These are phyloP conservation scores for Nitzschia sp. DNA, from an alignment of 108 stramenopile species.

Conservation along the genomic window DNA sequence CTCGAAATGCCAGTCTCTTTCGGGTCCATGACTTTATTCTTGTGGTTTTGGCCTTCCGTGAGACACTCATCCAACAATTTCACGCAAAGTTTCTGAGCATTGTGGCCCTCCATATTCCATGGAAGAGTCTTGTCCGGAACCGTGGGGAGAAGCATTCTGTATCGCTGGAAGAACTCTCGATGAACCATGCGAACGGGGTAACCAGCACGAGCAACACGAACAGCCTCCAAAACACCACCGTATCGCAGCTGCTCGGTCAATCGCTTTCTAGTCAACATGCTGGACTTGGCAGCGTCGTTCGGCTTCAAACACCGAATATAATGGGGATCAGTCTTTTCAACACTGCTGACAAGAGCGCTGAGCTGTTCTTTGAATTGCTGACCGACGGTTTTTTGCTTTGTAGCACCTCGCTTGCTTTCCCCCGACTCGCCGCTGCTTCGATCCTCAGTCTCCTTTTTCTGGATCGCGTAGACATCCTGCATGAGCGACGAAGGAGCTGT, in stretches of 20 bases:
- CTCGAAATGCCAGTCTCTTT: conserved; percentile 78
- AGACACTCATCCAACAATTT: conserved; percentile 69
- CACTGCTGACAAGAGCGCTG: conserved; percentile 77
- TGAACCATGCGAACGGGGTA: conserved; percentile 97
- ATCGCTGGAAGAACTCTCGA: conserved; percentile 87
- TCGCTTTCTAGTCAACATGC: conserved; percentile 76
- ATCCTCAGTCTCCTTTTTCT: conserved; percentile 56
- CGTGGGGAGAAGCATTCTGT: conserved; percentile 83
- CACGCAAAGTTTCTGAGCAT: conserved; percentile 75
- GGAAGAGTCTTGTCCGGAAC: conserved; percentile 56
- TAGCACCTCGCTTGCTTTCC: conserved; percentile 32
- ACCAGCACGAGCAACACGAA: conserved; percentile 97
- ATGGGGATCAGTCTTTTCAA: conserved; percentile 97
- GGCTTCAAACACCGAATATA: conserved; percentile 99
- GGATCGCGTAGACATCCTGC: conserved; percentile 72
- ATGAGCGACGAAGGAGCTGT: conserved; percentile 78
- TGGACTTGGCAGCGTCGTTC: conserved; percentile 89
- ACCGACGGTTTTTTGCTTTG: conserved; percentile 85
- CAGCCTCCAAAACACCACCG: conserved; percentile 99
- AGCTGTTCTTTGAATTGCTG: conserved; percentile 96
- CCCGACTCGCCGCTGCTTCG: conserved; percentile 12
- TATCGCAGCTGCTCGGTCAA: conserved; percentile 96
- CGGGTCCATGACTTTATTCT: conserved; percentile 28
- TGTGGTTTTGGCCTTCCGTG: conserved; percentile 67
- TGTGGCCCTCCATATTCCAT: conserved; percentile 77